Conservation (phyloP, 352 stramenopile species). For the Phytopythium mirpurense region DNA sequence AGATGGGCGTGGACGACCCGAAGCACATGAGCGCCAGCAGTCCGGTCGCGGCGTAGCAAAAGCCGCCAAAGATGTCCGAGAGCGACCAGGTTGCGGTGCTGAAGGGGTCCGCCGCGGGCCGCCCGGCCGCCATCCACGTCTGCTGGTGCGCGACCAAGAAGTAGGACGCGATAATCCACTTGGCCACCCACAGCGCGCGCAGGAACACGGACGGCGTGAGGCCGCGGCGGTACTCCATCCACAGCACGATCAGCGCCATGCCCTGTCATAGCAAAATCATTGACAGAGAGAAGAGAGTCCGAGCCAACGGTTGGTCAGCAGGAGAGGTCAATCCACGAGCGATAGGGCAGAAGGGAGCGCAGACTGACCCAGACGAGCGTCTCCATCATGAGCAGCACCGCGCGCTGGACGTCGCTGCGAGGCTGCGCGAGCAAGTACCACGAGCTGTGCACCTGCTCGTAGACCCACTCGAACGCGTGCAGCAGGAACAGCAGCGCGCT, state of each 20-base stretch:
- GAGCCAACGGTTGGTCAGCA: background rate
- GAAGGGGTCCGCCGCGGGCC: constrained; percentile 7
- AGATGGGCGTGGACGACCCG: constrained; percentile 42
- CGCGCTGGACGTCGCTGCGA: constrained; percentile 19
- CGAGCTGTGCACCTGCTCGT: constrained; percentile 30
- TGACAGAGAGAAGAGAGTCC: too few relatives aligned
- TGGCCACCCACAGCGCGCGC: constrained; percentile 54
- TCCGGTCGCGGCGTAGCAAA: constrained; percentile 34
- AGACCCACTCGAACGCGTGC: constrained; percentile 45
- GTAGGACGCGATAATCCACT: constrained; percentile 45
- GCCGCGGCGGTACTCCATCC: constrained; percentile 73
- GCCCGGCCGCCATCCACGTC: constrained; percentile 5
- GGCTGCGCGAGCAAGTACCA: constrained; percentile 31
- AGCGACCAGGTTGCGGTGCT: constrained; percentile 4
- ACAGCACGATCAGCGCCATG: constrained; percentile 46
- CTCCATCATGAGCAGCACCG: constrained; percentile 47
- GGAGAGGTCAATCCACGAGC: too few relatives aligned
- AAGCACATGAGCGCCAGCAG: constrained; percentile 51
- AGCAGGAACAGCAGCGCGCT: constrained; percentile 40
- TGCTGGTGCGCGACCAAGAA: constrained; percentile 36
- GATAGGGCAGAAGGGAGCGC: background rate
- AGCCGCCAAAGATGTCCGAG: constrained; percentile 20
- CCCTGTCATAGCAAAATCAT: constrained; percentile 18
- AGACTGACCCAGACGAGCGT: constrained; percentile 46
- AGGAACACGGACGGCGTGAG: constrained; percentile 48